Evolutionary conservation across 1,284 basidiomycete genomes (phyloP), one percentile per base, ranked within the genome.

Genomic region (Trichosporon sp.): DNA sequence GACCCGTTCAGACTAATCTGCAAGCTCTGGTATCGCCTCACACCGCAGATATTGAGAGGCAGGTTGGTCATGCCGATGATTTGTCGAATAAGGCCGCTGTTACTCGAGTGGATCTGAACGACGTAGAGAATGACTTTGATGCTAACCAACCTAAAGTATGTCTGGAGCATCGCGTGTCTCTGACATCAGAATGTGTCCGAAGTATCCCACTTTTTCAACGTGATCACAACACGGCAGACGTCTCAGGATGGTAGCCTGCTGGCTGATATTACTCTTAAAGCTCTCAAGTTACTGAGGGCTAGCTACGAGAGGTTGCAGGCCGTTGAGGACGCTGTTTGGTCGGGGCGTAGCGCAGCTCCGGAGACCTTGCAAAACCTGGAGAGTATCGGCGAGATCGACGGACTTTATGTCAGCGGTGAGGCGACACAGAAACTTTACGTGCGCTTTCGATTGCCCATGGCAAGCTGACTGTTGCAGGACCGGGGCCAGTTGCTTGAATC

Each of bases 241-340:
- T 19, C 14, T 14, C 37, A 61, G 11, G 66, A 61, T 0, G 37
- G 43, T 11, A 26, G 37, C 3, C 14, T 37, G 7, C 32, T 68
- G 10, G 63, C 67, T 6, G n/a, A 51, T 3, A 3, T 65, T 1
- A 73, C 66, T 1, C 19, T 65, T 3, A n/a, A 16, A n/a, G 32
- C 68, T 1, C 69, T 80, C 2, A 68, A 73, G 61, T 54, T 66
- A 0, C 66, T 80, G 0, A 71, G 40, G 51, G n/a, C 3, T 37
- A 70, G 16, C 48, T 71, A 6, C 21, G 73, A 76, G 10, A 51
- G 48, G 11, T 35, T 82, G 7, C 38, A 70, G 16, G 71, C 68
- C 59, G 71, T 82, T 0, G 81, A 81, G 71, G 68, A 75, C 32
- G 78, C 78, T 0, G 71, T 82, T 1, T 80, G 78, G 78, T 64